Conservation (phyloP, 176 grass and related monocot species). For the Carex pumila region DNA sequence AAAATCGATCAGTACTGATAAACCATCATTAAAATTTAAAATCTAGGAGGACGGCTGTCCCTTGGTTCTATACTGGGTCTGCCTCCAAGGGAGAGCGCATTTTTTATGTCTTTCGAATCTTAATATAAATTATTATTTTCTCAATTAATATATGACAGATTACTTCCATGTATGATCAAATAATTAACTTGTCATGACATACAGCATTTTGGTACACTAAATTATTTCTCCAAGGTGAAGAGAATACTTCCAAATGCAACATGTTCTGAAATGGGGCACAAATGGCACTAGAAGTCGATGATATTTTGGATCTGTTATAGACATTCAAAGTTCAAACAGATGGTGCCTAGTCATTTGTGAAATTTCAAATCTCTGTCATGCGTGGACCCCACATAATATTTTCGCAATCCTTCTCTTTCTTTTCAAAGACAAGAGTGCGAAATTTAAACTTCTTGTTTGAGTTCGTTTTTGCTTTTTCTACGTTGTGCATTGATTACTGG, state of each 20-base stretch:
- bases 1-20: no score
- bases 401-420: no score
- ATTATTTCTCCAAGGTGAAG: neutral
- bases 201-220: neutral
- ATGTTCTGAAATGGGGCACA: neutral
- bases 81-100: no score
- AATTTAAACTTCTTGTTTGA: neutral
- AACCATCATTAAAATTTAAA: no score
- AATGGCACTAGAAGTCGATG: neutral
- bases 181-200: neutral
- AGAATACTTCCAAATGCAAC: neutral
- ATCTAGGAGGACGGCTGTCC: no score
- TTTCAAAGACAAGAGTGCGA: no score
- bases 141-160: neutral
- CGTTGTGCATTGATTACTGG: neutral
- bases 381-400: neutral
- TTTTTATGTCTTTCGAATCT: neutral
- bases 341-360: neutral
- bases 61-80: no score
- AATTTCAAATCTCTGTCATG: neutral
- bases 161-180: neutral
- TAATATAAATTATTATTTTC: neutral
- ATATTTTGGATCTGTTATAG: neutral
- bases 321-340: neutral
- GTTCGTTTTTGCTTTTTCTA: neutral